These are phyloP conservation scores for Rutstroemia sp. DNA, from an alignment of 2,329 filamentous ascomycete genomes.

Conservation along the genomic window DNA sequence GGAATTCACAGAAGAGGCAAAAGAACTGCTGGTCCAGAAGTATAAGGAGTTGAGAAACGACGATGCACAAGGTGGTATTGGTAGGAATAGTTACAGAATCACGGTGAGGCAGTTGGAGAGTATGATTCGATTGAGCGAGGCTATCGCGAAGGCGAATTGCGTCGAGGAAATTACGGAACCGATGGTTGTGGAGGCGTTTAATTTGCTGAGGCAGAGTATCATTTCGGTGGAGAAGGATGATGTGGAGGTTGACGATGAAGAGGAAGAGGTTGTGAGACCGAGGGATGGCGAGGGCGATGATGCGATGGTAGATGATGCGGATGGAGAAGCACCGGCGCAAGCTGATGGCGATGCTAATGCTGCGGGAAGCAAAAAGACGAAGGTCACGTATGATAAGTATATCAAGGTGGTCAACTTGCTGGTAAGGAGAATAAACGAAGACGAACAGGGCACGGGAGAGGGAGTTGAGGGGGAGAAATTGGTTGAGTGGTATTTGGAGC, in stretches of 20 bases:
- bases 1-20: slow-evolving; percentile 83
- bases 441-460: slow-evolving; percentile 67
- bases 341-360: slow-evolving; percentile 18
- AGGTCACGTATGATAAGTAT: slow-evolving; percentile 94
- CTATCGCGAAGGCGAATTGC: slow-evolving; percentile 97
- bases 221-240: slow-evolving; percentile 98
- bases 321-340: slow-evolving; percentile 14
- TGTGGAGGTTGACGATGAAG: slow-evolving; percentile 76
- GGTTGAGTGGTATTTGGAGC: slow-evolving; percentile 84
- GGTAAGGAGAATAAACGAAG: slow-evolving; percentile 74
- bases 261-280: slow-evolving; percentile 31
- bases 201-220: slow-evolving; percentile 86
- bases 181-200: slow-evolving; percentile 89
- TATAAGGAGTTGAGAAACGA: slow-evolving; percentile 95
- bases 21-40: slow-evolving; percentile 74
- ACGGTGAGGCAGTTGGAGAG: slow-evolving; percentile 94
- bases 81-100: slow-evolving; percentile 93
- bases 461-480: slow-evolving; percentile 80
- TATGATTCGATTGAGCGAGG: slow-evolving; percentile 90
- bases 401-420: slow-evolving; percentile 82
- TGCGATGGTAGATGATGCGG: slow-evolving; percentile 38
- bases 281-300: slow-evolving; percentile 40
- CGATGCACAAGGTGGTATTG: slow-evolving; percentile 88
- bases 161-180: slow-evolving; percentile 78
- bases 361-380: slow-evolving; percentile 51